phyloP scores from a whole-genome alignment of 129 eudicot species.

The Escallonia rubra region DNA sequence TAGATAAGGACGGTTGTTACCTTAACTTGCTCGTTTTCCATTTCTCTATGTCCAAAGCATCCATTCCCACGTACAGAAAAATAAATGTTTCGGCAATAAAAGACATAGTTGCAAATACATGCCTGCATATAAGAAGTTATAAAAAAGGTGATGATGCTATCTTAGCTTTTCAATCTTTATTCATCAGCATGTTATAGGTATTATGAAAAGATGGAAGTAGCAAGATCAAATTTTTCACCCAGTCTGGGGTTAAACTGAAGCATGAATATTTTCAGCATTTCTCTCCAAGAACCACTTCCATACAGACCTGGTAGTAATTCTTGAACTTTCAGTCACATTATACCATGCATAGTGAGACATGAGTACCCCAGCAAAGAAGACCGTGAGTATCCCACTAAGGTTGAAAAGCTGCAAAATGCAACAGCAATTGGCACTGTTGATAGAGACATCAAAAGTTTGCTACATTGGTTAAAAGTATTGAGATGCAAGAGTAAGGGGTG shows the following conservation, averaged over 20 bases:
- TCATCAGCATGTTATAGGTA: background rate
- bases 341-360: constrained; percentile 99
- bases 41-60: constrained; percentile 79
- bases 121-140: constrained; percentile 42
- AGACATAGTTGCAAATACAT: constrained; percentile 87
- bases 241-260: too few relatives aligned
- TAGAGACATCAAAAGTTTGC: background rate
- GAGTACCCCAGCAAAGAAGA: constrained; percentile 83
- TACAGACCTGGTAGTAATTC: constrained; percentile 64
- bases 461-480: too few relatives aligned
- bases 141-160: background rate
- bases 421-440: background rate
- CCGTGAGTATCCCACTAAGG: constrained; percentile 88
- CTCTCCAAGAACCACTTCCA: too few relatives aligned
- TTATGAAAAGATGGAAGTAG: too few relatives aligned
- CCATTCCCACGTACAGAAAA: constrained; percentile 93
- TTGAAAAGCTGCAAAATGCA: constrained; percentile 51
- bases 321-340: constrained; percentile 79
- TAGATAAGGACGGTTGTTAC: constrained; percentile 24
- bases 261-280: background rate
- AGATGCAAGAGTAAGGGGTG: too few relatives aligned
- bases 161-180: background rate
- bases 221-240: too few relatives aligned
- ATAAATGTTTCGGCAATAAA: constrained; percentile 96
- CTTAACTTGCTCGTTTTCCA: constrained; percentile 79